Percentiles rank a stretch among this genome's conserved stretches.
Conservation (phyloP, 2,329 filamentous ascomycete species). For the Penicillium freii region DNA sequence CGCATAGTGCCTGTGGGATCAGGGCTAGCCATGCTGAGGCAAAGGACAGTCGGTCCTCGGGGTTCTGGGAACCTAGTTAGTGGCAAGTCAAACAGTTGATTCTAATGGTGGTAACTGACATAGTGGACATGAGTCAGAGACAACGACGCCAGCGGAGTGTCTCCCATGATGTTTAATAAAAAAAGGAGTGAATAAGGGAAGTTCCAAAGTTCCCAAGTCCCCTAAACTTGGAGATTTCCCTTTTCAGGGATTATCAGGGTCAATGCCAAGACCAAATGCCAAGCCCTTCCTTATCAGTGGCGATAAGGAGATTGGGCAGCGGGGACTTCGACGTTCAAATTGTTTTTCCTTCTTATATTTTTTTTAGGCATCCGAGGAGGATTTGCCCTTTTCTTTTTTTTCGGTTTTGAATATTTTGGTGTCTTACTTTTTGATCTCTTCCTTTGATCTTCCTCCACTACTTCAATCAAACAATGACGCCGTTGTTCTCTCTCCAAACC, state of each 20-base stretch:
- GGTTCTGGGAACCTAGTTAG: slow-evolving; percentile 60
- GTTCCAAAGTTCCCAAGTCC: neutral
- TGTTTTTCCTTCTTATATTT: neutral
- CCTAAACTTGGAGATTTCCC: neutral
- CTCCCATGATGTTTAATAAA: slow-evolving; percentile 22
- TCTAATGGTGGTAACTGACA: slow-evolving; percentile 53
- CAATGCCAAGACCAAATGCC: neutral
- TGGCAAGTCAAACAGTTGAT: neutral
- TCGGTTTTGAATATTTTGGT: neutral
- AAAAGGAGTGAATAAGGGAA: neutral
- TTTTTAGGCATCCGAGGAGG: slow-evolving; percentile 21
- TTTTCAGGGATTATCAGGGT: neutral
- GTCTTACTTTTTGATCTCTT: neutral
- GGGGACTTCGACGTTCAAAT: neutral
- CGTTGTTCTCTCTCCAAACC: slow-evolving; percentile 28
- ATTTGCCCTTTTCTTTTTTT: neutral
- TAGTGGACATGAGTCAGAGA: slow-evolving; percentile 96
- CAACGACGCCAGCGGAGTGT: slow-evolving; percentile 72
- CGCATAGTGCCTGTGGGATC: slow-evolving; percentile 83
- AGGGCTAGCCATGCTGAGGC: slow-evolving; percentile 91
- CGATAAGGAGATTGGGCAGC: slow-evolving; percentile 1
- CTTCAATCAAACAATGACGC: slow-evolving; percentile 35
- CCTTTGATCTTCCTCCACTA: neutral
- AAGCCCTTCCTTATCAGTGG: neutral
- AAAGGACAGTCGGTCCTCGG: slow-evolving; percentile 78